Base-by-base conservation (phyloP, 2,329 filamentous ascomycete genomes). In the Truncatella angustata region DNA sequence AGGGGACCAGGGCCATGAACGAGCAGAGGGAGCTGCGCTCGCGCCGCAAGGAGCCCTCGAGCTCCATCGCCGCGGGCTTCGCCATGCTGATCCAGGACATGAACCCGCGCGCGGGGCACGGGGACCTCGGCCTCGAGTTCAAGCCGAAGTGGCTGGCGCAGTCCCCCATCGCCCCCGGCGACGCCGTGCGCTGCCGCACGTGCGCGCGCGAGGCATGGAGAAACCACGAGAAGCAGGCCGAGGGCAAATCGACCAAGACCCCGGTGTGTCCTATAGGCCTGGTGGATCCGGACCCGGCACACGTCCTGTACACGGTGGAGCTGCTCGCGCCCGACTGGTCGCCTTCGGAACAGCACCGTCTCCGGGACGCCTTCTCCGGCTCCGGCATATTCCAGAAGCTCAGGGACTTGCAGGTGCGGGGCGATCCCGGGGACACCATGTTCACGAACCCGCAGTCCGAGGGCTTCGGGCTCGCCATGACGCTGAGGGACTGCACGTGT, bases 101-200 rank as follows among this genome's bases (percentile, higher is more conserved):
- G 87, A 80, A 78, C 2, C 72, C 75, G 21, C 54, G 57, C 18
- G 44, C 67, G 10, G 9, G 34, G 44, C 40, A 55, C 36, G 67
- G 73, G 46, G 60, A 69, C 5, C 65, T 53, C 11, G 56, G 88
- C 28, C 72, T 89, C 51, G 88, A 93, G 66, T 87, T 93, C 70
- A 94, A 94, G 66, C 89, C 90, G 12, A 94, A 94, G 70, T 94
- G 90, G 90, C 79, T 94, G 23, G 72, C 78, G 7, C 88, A 91
- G 66, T 92, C 88, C 2, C 88, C 86, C 4, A 84, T 82, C 34
- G 88, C 89, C 0, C 90, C 89, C 1, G 23, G 64, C 0, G 69
- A 72, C 24, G 81, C 87, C 36, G 79, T 74, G 47, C 77, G 87
- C 47, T 94, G 90, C 70, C 83, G 90, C 28, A 91, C 87, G 35